phyloP scores from a whole-genome alignment of 2,329 filamentous ascomycete genomes.

The Hypoxylon sp. region DNA sequence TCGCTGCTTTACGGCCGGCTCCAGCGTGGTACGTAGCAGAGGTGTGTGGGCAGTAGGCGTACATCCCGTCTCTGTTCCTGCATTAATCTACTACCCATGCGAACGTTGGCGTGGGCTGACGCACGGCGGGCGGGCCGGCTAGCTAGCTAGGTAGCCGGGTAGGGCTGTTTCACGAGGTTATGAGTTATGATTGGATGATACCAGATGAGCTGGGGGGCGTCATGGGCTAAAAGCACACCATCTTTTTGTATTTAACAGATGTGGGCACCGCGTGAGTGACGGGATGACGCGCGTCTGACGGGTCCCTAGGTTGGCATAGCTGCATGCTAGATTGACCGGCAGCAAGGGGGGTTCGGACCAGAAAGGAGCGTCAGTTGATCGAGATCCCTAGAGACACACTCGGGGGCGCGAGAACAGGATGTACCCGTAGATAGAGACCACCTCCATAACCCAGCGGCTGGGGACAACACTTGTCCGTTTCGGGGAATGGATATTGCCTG shows the following conservation, averaged over 20 bases:
- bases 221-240: slow-evolving; percentile 63
- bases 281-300: slow-evolving; percentile 51
- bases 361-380: slow-evolving; percentile 33
- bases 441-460: slow-evolving; percentile 41
- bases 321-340: slow-evolving; percentile 48
- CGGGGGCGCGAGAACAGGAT: slow-evolving; percentile 48
- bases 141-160: slow-evolving; percentile 46
- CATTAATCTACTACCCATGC: slow-evolving; percentile 48
- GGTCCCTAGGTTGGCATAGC: slow-evolving; percentile 46
- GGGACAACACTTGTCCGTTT: slow-evolving; percentile 56
- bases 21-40: slow-evolving; percentile 46
- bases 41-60: slow-evolving; percentile 49
- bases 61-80: slow-evolving; percentile 54
- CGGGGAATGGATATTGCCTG: slow-evolving; percentile 56
- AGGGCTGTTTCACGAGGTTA: slow-evolving; percentile 63
- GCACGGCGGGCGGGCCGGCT: slow-evolving; percentile 48
- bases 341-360: slow-evolving; percentile 38
- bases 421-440: slow-evolving; percentile 52
- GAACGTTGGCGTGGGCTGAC: slow-evolving; percentile 46
- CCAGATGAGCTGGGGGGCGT: slow-evolving; percentile 53
- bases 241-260: slow-evolving; percentile 51
- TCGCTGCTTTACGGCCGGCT: slow-evolving; percentile 58
- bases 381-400: slow-evolving; percentile 53
- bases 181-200: slow-evolving; percentile 69
- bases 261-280: slow-evolving; percentile 47